phyloP scores from a whole-genome alignment of 805 yeast genomes.

The Metschnikowia cubensis region DNA sequence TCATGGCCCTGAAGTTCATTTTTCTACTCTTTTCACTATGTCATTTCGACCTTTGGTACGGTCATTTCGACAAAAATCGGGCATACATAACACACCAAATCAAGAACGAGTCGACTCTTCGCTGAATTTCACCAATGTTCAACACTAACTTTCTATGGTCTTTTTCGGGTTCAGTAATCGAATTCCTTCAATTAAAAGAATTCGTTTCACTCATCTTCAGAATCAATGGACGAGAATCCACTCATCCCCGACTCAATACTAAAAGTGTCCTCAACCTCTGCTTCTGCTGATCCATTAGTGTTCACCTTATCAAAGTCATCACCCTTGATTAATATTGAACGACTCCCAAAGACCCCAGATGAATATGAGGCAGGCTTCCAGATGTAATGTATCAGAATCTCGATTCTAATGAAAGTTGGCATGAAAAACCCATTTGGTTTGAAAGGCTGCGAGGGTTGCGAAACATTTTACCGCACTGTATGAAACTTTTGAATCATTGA shows the following conservation, averaged over 20 bases:
- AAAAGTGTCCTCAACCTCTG: conserved; percentile 29
- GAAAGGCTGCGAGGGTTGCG: no score
- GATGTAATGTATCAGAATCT: no score
- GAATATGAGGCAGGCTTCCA: no score
- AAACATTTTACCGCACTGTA: no score
- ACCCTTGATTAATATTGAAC: no score
- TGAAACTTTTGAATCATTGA: no score
- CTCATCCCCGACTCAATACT: conserved; percentile 23
- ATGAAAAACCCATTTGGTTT: no score
- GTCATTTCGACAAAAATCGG: conserved; percentile 28
- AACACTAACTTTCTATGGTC: conserved; percentile 28
- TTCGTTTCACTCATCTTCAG: conserved; percentile 26
- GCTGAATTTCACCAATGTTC: conserved; percentile 34
- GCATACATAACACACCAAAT: conserved; percentile 42
- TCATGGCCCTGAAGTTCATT: conserved; percentile 14
- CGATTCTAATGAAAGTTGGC: no score
- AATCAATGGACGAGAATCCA: conserved; percentile 10
- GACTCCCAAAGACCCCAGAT: no score
- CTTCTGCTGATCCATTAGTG: conserved; percentile 18
- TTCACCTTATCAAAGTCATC: conserved; percentile 31
- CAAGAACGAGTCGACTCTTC: conserved; percentile 36
- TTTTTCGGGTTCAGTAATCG: conserved; percentile 23
- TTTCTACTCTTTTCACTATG: conserved; percentile 26
- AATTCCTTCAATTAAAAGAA: conserved; percentile 27
- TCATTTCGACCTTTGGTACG: conserved; percentile 29